These are phyloP conservation scores for Herpomyces periplanetae DNA, from an alignment of 2,329 filamentous ascomycete genomes.

Conservation along the genomic window DNA sequence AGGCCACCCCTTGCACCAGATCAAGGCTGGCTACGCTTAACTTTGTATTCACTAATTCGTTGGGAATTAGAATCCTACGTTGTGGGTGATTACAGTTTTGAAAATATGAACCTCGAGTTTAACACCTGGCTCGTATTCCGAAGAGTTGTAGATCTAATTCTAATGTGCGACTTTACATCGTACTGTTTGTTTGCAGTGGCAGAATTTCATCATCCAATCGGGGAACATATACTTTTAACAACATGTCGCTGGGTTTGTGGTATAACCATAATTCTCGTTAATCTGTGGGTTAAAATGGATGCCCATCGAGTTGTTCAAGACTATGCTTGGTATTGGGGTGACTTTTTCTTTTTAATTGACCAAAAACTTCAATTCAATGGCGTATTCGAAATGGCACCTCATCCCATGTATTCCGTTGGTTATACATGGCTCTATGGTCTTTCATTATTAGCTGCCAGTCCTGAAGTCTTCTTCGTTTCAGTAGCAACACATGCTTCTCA, in stretches of 20 bases:
- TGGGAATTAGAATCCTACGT: constrained; percentile 79
- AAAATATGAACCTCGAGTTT: constrained; percentile 75
- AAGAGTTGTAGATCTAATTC: constrained; percentile 67
- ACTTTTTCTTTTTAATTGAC: constrained; percentile 95
- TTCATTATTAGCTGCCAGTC: constrained; percentile 88
- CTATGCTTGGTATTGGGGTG: constrained; percentile 98
- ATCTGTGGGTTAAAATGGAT: constrained; percentile 92
- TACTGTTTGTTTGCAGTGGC: constrained; percentile 85
- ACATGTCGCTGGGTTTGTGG: constrained; percentile 37
- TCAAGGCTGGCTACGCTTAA: too few species aligned
- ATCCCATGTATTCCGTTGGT: constrained; percentile 94
- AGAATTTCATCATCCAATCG: constrained; percentile 31
- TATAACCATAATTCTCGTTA: constrained; percentile 47
- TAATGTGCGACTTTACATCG: constrained; percentile 94
- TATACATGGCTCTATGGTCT: constrained; percentile 96
- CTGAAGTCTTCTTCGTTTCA: constrained; percentile 84
- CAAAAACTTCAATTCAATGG: constrained; percentile 92
- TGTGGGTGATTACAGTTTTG: constrained; percentile 63
- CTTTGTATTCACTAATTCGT: constrained; percentile 52
- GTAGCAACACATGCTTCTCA: constrained; percentile 76
- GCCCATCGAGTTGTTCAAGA: constrained; percentile 93
- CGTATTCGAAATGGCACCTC: constrained; percentile 92
- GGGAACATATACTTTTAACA: constrained; percentile 27
- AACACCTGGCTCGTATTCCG: constrained; percentile 96
- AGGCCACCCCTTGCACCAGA: constrained; percentile 39